Conservation (phyloP, 768 basidiomycete genomes). For the Lentinula sp. region DNA sequence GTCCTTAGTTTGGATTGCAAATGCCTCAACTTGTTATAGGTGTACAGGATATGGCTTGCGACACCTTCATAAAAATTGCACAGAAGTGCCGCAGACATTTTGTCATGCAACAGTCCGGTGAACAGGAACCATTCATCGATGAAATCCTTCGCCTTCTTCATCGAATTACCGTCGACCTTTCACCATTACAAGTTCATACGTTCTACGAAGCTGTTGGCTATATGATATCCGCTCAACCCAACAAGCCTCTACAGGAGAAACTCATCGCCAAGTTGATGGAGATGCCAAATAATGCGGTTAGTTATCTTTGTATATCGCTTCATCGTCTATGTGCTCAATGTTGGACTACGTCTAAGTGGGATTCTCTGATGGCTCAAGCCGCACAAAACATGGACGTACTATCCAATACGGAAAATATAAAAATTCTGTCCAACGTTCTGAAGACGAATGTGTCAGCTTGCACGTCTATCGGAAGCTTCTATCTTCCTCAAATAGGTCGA, state of each 20-base stretch:
- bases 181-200: constrained; percentile 95
- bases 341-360: constrained; percentile 60
- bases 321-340: background rate
- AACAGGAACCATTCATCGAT: constrained; percentile 96
- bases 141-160: constrained; percentile 91
- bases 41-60: constrained; percentile 99
- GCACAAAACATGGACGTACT: constrained; percentile 89
- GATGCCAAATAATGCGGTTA: constrained; percentile 89
- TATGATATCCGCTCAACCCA: constrained; percentile 99
- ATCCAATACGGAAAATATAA: constrained; percentile 87
- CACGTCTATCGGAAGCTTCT: constrained; percentile 94
- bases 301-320: constrained; percentile 18
- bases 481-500: constrained; percentile 92
- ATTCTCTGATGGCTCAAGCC: constrained; percentile 94
- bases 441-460: constrained; percentile 99
- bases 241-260: constrained; percentile 94
- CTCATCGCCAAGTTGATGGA: constrained; percentile 96
- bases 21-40: constrained; percentile 35
- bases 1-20: background rate
- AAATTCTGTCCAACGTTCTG: constrained; percentile 92
- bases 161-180: constrained; percentile 90
- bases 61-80: constrained; percentile 99
- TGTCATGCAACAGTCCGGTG: constrained; percentile 96
- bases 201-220: constrained; percentile 99
- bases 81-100: constrained; percentile 98